Conservation (phyloP, 2,329 filamentous ascomycete species). For the Fusarium azukiicola region DNA sequence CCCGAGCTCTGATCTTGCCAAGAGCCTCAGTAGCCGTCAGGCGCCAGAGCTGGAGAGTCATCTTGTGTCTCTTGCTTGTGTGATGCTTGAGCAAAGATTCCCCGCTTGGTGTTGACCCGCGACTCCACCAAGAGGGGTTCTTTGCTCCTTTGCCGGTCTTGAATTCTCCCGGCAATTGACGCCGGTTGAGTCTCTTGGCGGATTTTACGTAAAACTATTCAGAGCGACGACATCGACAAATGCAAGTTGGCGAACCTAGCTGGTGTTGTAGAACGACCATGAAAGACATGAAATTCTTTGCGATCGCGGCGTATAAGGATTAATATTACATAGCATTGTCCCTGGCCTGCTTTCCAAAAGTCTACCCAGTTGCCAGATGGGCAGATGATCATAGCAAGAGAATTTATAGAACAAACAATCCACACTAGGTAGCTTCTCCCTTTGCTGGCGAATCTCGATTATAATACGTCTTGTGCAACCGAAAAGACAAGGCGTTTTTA, state of each 20-base stretch:
- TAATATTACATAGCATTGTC: too few relatives aligned
- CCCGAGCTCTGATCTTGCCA: conserved; percentile 61
- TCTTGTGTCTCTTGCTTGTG: background rate
- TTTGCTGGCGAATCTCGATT: too few relatives aligned
- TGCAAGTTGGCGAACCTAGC: background rate
- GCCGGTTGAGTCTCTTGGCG: background rate
- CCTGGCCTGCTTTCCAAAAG: too few relatives aligned
- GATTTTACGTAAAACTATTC: conserved; percentile 9
- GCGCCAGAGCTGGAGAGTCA: conserved; percentile 23
- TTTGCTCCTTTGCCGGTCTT: background rate
- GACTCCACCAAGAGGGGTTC: conserved; percentile 14
- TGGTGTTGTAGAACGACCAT: too few relatives aligned
- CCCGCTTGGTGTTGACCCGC: conserved; percentile 7
- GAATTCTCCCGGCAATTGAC: background rate
- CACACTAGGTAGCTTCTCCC: too few relatives aligned
- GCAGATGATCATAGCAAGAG: too few relatives aligned
- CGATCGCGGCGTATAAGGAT: too few relatives aligned
- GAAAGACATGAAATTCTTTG: too few relatives aligned
- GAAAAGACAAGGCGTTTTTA: background rate
- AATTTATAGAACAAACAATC: too few relatives aligned
- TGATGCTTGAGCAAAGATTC: background rate
- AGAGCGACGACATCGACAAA: background rate
- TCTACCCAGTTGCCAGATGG: too few relatives aligned
- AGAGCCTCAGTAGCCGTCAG: conserved; percentile 67
- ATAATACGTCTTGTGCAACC: background rate